These are phyloP conservation scores for Leersia perrieri DNA, from an alignment of 176 grass and related monocot genomes.

Conservation along the genomic window DNA sequence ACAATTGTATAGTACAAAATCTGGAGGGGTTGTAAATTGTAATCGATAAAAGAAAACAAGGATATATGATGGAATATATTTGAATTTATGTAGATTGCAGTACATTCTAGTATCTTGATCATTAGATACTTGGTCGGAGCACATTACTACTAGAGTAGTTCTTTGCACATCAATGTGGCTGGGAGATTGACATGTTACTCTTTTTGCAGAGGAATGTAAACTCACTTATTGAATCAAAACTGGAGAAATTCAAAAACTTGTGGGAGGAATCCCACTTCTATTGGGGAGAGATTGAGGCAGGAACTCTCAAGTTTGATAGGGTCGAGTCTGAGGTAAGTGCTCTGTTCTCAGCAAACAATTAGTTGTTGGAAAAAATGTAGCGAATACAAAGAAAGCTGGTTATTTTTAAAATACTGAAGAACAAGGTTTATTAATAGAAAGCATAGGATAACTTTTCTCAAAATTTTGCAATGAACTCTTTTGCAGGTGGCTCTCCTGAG, in stretches of 20 bases:
- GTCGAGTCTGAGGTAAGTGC: slow-evolving; percentile 60
- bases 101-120: neutral
- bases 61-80: neutral
- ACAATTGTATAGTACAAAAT: neutral
- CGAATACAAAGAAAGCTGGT: neutral
- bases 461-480: neutral
- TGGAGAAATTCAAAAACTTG: slow-evolving; percentile 94
- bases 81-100: neutral
- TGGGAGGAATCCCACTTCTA: slow-evolving; percentile 73
- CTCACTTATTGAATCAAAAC: slow-evolving; percentile 70
- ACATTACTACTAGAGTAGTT: neutral
- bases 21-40: slow-evolving; percentile 6
- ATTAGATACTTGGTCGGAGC: neutral
- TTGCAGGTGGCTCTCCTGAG: slow-evolving; percentile 64
- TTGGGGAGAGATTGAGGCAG: slow-evolving; percentile 76
- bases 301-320: slow-evolving; percentile 75
- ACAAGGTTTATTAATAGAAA: neutral
- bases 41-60: neutral
- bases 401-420: neutral
- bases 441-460: neutral
- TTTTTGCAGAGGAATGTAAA: slow-evolving; percentile 70
- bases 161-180: neutral
- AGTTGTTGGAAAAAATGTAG: neutral
- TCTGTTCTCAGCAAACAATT: neutral
- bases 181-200: neutral